phyloP scores from a whole-genome alignment of 2,329 filamentous ascomycete species.

The Dactylella cylindrospora region DNA sequence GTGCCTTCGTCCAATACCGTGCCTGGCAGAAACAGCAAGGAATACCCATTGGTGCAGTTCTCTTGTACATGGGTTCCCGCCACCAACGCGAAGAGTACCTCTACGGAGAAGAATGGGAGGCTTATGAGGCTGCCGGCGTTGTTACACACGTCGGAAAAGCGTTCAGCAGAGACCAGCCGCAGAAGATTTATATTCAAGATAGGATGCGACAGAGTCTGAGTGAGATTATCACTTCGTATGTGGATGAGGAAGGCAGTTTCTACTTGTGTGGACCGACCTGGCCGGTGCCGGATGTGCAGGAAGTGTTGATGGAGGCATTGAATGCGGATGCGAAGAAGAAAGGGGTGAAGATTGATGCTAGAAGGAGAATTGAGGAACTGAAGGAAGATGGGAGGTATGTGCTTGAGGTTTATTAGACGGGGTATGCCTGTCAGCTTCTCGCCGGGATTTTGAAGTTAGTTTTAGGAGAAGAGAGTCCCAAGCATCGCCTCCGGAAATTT shows the following conservation, averaged over 20 bases:
- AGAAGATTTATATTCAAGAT: constrained; percentile 99
- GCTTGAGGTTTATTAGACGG: constrained; percentile 82
- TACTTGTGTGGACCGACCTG: constrained; percentile 98
- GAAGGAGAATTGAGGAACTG: constrained; percentile 91
- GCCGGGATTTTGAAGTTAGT: too few species aligned
- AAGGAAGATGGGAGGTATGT: constrained; percentile 96
- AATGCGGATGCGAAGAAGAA: constrained; percentile 68
- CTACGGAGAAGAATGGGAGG: constrained; percentile 99
- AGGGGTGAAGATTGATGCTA: constrained; percentile 78
- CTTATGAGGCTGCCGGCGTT: constrained; percentile 90
- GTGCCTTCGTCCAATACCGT: constrained; percentile 96
- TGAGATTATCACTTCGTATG: constrained; percentile 82
- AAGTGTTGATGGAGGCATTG: constrained; percentile 90
- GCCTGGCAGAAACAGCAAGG: constrained; percentile 97
- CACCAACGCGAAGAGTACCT: constrained; percentile 98
- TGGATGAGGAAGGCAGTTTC: constrained; percentile 84
- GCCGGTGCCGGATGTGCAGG: constrained; percentile 96
- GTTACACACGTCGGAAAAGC: constrained; percentile 91
- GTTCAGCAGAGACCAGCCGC: constrained; percentile 92
- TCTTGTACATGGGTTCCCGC: constrained; percentile 94
- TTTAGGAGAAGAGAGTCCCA: too few species aligned
- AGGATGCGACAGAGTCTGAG: constrained; percentile 85
- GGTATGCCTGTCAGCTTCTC: too few species aligned
- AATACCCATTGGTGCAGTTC: constrained; percentile 87
- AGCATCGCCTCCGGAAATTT: too few species aligned